phyloP scores from a whole-genome alignment of 1,139 yeast genomes.

The Trichomonascaceae sp. region DNA sequence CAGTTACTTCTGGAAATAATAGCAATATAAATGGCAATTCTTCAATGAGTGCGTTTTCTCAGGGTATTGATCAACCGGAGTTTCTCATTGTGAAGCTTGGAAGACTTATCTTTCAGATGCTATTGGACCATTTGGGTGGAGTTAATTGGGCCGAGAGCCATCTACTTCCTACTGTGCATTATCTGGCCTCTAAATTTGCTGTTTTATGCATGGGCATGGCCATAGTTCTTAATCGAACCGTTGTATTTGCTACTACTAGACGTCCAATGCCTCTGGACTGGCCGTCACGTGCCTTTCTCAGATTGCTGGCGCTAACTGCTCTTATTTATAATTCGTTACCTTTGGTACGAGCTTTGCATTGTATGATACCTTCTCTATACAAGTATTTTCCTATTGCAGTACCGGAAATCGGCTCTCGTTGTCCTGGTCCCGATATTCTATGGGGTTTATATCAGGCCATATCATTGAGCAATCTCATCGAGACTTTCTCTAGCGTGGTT shows the following conservation, averaged over 20 bases:
- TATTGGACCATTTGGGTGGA: not conserved
- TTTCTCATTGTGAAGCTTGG: conserved; percentile 1
- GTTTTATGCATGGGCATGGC: conserved; percentile 58
- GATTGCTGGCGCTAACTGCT: conserved; percentile 37
- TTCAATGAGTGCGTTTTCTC: not conserved
- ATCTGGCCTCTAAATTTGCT: conserved; percentile 46
- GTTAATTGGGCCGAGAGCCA: conserved; percentile 9
- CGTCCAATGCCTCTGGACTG: conserved; percentile 32
- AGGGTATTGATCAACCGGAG: conserved; percentile 2
- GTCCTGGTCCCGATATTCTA: conserved; percentile 42
- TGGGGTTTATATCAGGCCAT: conserved; percentile 60
- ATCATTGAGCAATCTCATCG: conserved; percentile 62
- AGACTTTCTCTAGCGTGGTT: conserved; percentile 59
- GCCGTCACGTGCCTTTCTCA: conserved; percentile 29
- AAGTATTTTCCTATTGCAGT: not conserved
- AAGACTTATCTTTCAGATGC: not conserved
- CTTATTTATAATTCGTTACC: conserved; percentile 35
- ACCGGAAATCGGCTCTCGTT: not conserved
- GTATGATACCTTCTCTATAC: conserved; percentile 19
- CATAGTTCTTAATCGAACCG: conserved; percentile 55
- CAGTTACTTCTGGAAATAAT: not conserved
- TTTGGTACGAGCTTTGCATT: conserved; percentile 39
- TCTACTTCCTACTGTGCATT: conserved; percentile 19
- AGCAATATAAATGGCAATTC: not conserved
- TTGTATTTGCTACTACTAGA: conserved; percentile 60